phyloP scores from a whole-genome alignment of 2,329 filamentous ascomycete genomes.

The Talaromyces sp. region DNA sequence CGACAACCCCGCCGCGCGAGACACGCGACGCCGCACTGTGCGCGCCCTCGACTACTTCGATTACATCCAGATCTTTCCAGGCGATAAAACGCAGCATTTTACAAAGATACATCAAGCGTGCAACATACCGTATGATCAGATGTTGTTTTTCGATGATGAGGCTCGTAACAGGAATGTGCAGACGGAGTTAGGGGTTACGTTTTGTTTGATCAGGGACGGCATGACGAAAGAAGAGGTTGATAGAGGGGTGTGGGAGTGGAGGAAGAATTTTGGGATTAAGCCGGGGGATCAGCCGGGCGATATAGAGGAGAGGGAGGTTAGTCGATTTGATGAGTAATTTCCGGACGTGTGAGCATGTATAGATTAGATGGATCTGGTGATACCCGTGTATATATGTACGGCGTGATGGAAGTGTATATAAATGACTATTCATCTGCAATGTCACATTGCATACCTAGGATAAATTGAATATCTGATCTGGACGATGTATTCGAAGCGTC shows the following conservation, averaged over 20 bases:
- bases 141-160: conserved; percentile 97
- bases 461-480: too few species aligned
- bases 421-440: too few species aligned
- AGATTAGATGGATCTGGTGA: not conserved
- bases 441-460: too few species aligned
- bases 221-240: conserved; percentile 75
- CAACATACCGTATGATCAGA: conserved; percentile 71
- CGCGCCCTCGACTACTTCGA: conserved; percentile 55
- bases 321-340: conserved; percentile 15
- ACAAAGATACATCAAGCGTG: conserved; percentile 67
- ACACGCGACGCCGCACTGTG: conserved; percentile 44
- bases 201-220: conserved; percentile 77
- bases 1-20: conserved; percentile 35
- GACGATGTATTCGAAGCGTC: too few species aligned
- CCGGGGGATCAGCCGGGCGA: conserved; percentile 14
- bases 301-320: conserved; percentile 17
- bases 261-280: conserved; percentile 44
- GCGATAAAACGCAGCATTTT: conserved; percentile 83
- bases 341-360: not conserved
- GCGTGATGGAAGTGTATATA: not conserved
- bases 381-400: not conserved
- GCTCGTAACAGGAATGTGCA: conserved; percentile 78
- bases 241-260: conserved; percentile 75
- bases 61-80: conserved; percentile 63
- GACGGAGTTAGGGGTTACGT: conserved; percentile 70